Percentiles rank a stretch among this genome's conserved stretches.
Conservation (phyloP, 352 stramenopile species). For the Globisporangium irregulare region DNA sequence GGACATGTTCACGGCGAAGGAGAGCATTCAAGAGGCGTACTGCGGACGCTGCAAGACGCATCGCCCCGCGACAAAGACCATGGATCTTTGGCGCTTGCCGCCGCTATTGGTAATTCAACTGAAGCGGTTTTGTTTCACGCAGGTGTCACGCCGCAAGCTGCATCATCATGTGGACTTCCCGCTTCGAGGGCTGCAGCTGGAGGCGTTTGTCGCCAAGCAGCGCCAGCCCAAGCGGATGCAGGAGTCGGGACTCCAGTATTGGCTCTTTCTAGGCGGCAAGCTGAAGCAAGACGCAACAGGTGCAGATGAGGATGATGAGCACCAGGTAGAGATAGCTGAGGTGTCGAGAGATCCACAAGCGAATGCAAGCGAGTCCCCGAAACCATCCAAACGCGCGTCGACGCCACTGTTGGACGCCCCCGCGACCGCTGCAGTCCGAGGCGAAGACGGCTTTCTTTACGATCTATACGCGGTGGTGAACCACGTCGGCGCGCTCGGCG, state of each 20-base stretch:
- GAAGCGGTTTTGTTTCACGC: conserved; percentile 99
- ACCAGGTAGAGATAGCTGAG: not conserved
- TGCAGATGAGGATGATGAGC: not conserved
- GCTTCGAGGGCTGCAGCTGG: conserved; percentile 90
- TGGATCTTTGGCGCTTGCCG: conserved; percentile 97
- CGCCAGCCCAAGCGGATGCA: conserved; percentile 38
- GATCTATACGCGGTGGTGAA: conserved; percentile 98
- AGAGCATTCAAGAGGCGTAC: conserved; percentile 78
- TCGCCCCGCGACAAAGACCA: conserved; percentile 92
- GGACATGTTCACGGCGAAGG: conserved; percentile 83
- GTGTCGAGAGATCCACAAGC: not conserved
- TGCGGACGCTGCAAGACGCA: conserved; percentile 87
- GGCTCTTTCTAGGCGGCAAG: conserved; percentile 75
- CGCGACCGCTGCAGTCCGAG: conserved; percentile 49
- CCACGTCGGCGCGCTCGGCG: conserved; percentile 94
- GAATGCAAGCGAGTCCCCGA: not conserved
- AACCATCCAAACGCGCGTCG: conserved; percentile 10
- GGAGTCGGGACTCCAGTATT: conserved; percentile 60
- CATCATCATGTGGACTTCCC: conserved; percentile 96
- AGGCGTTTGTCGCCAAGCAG: conserved; percentile 71
- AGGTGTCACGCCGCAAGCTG: conserved; percentile 91
- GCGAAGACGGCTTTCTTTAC: conserved; percentile 80
- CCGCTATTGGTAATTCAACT: conserved; percentile 98
- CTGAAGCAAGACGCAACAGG: conserved; percentile 26
- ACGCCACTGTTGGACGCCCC: conserved; percentile 50